Percentiles rank a stretch among this genome's conserved stretches.
phyloP scores from a whole-genome alignment of 148 eudicot species.

The Chenopodium suecicum region DNA sequence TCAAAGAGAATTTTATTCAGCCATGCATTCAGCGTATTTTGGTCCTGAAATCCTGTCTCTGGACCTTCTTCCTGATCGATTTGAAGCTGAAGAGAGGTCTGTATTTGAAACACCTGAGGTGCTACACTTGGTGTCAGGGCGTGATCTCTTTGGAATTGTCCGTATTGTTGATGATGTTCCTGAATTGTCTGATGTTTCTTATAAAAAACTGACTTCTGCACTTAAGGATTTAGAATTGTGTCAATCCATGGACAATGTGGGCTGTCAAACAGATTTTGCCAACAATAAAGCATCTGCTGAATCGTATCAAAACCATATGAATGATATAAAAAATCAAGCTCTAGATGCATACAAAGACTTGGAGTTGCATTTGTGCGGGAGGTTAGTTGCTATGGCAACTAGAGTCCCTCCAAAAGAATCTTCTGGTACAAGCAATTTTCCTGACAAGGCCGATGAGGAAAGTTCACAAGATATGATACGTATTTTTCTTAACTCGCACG shows the following conservation, averaged over 20 bases:
- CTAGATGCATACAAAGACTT: slow-evolving; percentile 74
- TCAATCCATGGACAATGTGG: slow-evolving; percentile 26
- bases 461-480: slow-evolving; percentile 62
- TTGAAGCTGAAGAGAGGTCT: slow-evolving; percentile 97
- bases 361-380: slow-evolving; percentile 79
- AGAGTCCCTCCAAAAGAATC: slow-evolving; percentile 57
- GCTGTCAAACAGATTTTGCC: slow-evolving; percentile 18
- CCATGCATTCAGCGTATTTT: slow-evolving; percentile 80
- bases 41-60: slow-evolving; percentile 75
- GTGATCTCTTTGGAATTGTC: slow-evolving; percentile 86
- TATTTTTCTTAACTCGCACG: slow-evolving; percentile 56
- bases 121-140: slow-evolving; percentile 92
- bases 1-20: slow-evolving; percentile 80
- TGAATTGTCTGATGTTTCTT: slow-evolving; percentile 44
- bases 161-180: slow-evolving; percentile 55
- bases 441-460: slow-evolving; percentile 35
- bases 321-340: slow-evolving; percentile 14
- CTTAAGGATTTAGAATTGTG: slow-evolving; percentile 22
- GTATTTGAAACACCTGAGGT: slow-evolving; percentile 68
- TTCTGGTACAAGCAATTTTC: slow-evolving; percentile 33
- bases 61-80: slow-evolving; percentile 82
- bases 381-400: slow-evolving; percentile 74
- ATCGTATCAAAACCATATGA: slow-evolving; percentile 14
- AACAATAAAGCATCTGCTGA: slow-evolving; percentile 9
- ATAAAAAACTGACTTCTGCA: slow-evolving; percentile 41